Base-by-base conservation (phyloP, 75 land plant genomes). In the Picea glauca region DNA sequence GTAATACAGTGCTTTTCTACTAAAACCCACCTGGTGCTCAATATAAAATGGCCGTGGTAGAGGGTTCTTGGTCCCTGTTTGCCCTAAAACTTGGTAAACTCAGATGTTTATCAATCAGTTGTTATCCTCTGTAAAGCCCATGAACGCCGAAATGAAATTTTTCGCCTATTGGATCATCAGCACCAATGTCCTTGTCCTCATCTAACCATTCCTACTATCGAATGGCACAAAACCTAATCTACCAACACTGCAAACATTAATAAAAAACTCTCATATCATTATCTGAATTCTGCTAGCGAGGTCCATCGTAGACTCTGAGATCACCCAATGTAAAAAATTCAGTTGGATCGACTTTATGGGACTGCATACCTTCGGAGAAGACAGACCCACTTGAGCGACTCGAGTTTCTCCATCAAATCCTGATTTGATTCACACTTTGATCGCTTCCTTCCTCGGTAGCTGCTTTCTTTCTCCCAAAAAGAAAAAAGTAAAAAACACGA, bases 251-350 rank as follows among this genome's bases (percentile, higher is more conserved):
- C n/a, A 9, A 7, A 70, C 23, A 70, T 43, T 2, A 40, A n/a
- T 35, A 70, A n/a, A 31, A 11, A 50, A 50, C 56, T 50, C 56
- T 50, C 12, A 50, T 50, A 50, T 50, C 56, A 11, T 50, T 50
- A 14, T 70, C n/a, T 70, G 56, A 66, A 35, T 17, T 43, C 74
- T 40, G 46, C 74, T 20, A n/a, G 17, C 54, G 5, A 20, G 4
- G 23, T 43, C 74, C 56, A n/a, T n/a, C 43, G 21, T 20, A 43
- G n/a, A n/a, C 26, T 70, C 74, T 70, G 74, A 70, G 23, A 70
- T 46, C 54, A 70, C 50, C 23, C 2, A 43, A n/a, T 40, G n/a
- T 40, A 35, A 70, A 38, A 15, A 70, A 18, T 40, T n/a, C 11
- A 43, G 43, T 70, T 70, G 74, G 20, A 43, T 70, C 13, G 23